Evolutionary conservation across 2,329 filamentous ascomycete genomes (phyloP).

Genomic region (Fusarium metavorans): DNA sequence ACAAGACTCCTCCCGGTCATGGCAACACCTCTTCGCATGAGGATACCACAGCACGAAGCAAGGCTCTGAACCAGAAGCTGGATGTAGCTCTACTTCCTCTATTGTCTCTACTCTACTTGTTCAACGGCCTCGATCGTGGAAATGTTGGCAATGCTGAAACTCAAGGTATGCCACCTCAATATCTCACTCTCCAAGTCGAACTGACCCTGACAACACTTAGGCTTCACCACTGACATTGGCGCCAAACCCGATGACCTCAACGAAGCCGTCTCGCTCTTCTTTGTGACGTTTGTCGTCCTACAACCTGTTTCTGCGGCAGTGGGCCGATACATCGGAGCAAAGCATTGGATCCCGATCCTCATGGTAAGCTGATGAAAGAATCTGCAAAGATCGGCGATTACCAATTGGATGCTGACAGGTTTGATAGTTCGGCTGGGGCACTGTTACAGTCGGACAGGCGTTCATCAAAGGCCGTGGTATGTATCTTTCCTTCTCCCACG

Average conservation of each 20-base stretch:
- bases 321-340: conserved; percentile 43
- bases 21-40: conserved; percentile 5
- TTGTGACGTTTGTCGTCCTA: conserved; percentile 44
- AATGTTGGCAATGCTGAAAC: conserved; percentile 58
- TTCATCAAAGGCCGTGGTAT: conserved; percentile 43
- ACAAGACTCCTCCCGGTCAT: conserved; percentile 16
- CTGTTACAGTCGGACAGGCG: conserved; percentile 42
- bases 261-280: conserved; percentile 45
- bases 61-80: conserved; percentile 50
- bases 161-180: conserved; percentile 41
- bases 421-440: conserved; percentile 42
- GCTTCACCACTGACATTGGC: conserved; percentile 44
- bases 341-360: conserved; percentile 44
- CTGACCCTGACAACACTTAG: conserved; percentile 11
- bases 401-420: conserved; percentile 15
- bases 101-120: conserved; percentile 54
- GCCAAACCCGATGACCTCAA: conserved; percentile 44
- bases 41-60: conserved; percentile 20
- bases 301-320: conserved; percentile 42
- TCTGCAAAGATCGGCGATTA: not conserved
- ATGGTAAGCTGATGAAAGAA: conserved; percentile 33
- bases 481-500: conserved; percentile 4
- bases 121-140: conserved; percentile 55
- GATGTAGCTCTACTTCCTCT: conserved; percentile 53
- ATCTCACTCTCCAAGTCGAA: not conserved